Conservation (phyloP, 2,329 filamentous ascomycete species). For the Cladosporium colombiae region DNA sequence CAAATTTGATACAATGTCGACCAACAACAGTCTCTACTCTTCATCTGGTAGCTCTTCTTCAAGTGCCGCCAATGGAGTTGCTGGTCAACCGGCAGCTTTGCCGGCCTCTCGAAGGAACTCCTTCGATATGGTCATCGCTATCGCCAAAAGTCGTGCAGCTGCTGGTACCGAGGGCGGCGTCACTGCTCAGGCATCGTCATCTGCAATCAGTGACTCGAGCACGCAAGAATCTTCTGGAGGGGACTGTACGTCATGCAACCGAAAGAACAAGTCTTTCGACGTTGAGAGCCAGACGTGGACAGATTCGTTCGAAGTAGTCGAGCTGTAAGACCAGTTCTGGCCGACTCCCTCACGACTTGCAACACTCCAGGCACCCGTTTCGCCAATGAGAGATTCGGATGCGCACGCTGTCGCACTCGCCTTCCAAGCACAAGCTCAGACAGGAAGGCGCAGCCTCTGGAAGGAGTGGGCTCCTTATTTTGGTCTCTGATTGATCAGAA, state of each 20-base stretch:
- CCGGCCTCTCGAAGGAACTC: background rate
- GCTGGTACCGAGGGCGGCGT: background rate
- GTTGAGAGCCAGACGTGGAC: background rate
- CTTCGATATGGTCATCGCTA: slow-evolving; percentile 3
- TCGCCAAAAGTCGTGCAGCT: background rate
- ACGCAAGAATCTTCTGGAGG: background rate
- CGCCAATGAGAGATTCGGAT: background rate
- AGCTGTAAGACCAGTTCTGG: slow-evolving; percentile 4
- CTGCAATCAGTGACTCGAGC: background rate
- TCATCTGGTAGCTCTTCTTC: background rate
- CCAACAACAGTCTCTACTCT: background rate
- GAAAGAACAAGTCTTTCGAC: background rate
- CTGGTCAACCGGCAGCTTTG: background rate
- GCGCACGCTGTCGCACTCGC: background rate
- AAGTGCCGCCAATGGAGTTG: background rate
- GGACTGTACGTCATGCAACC: background rate
- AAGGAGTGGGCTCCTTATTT: background rate
- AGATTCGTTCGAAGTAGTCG: background rate
- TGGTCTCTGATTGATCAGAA: background rate
- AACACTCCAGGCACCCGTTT: background rate
- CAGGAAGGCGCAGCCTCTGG: background rate
- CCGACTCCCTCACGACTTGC: background rate
- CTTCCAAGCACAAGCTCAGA: background rate
- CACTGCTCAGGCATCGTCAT: background rate
- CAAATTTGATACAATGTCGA: background rate